Base-by-base conservation (phyloP, 1,284 basidiomycete genomes). In the Wolfiporia cocos region DNA sequence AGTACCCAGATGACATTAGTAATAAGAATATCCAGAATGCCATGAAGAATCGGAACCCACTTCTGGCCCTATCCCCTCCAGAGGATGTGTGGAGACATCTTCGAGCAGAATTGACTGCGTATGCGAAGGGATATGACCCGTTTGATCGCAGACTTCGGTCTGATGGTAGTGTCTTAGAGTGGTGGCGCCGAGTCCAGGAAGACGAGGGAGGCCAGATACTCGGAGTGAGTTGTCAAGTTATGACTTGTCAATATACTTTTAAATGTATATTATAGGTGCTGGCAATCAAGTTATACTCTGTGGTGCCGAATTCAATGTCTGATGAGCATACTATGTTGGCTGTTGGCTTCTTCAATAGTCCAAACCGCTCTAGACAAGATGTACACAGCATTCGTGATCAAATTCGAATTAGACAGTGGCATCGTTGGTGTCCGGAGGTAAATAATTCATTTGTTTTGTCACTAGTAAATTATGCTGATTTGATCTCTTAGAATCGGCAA, bases 261-360 rank as follows among this genome's bases (percentile, higher is more conserved):
- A 21, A 15, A 34, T 34, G 20, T 17, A 14, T 34, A 18, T 34
- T 12, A 18, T 20, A 34, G 34, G 34, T 19, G 12, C 20, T 34
- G 17, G 34, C n/a, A 12, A 34, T 34, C 34, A 34, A 34, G 34
- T 18, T 34, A 19, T 34, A 34, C 20, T 34, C 34, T 18, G 34
- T 21, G 19, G 34, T 19, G 12, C 34, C 34, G 5, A 34, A 34
- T 15, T 34, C 32, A 7, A 34, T 34, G 32, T 7, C 11, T 7
- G 32, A 34, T 18, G 32, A 34, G 15, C 15, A 15, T 10, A 18
- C 32, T 10, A 34, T 34, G 32, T 34, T 15, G 17, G 17, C 17
- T 7, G 7, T 34, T 6, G 17, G 9, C 7, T 34, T 6, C 7
- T 15, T 34, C 32, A 34, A 34, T 34, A 15, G 15, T 18, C 9